A percentile compares a stretch with the other conserved stretches of the same genome.
phyloP scores from a whole-genome alignment of 192 early-diverging fungal species.

The Gigaspora rosea region DNA sequence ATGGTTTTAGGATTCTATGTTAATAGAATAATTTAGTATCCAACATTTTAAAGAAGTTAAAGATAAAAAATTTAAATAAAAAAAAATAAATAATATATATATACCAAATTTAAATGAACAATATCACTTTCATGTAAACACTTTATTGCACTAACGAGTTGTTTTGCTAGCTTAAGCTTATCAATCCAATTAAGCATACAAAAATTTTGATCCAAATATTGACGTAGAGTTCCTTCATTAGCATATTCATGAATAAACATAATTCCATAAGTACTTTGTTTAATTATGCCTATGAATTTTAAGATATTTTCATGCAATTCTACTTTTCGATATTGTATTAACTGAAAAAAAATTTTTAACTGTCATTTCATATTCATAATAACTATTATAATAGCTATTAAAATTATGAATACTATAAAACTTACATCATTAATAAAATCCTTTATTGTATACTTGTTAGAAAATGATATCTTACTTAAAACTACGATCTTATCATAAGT shows the following conservation, averaged over 20 bases:
- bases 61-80: background rate
- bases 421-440: no score
- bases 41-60: background rate
- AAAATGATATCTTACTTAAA: no score
- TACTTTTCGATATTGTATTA: no score
- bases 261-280: background rate
- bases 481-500: no score
- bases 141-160: background rate
- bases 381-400: no score
- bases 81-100: background rate
- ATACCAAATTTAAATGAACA: background rate
- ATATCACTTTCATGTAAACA: background rate
- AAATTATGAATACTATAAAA: no score
- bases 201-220: background rate
- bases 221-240: background rate
- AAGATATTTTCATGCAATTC: no score
- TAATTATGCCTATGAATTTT: no score
- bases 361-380: no score
- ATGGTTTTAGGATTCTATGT: background rate
- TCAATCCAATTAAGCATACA: background rate
- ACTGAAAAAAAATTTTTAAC: no score
- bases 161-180: background rate
- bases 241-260: background rate
- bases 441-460: no score
- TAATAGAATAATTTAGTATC: background rate